phyloP scores from a whole-genome alignment of 192 early-diverging fungal species.

The Podochytrium sp. region DNA sequence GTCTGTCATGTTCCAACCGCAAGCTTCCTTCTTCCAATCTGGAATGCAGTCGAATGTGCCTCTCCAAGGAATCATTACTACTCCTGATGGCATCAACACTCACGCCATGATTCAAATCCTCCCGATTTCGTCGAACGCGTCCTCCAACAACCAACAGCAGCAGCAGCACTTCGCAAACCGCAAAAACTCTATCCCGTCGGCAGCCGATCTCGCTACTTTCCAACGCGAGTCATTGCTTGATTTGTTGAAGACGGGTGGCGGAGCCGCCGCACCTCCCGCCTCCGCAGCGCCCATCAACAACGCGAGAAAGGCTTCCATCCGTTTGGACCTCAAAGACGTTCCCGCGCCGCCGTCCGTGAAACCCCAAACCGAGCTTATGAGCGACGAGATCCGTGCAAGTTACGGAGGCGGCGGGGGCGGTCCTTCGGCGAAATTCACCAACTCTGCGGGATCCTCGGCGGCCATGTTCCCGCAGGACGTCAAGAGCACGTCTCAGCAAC shows the following conservation, averaged over 20 bases:
- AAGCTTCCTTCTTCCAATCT: not conserved
- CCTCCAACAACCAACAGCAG: not conserved
- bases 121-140: not conserved
- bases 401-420: slow-evolving; percentile 26
- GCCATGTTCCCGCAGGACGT: not conserved
- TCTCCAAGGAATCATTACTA: slow-evolving; percentile 28
- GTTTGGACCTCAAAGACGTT: slow-evolving; percentile 6
- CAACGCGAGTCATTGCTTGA: slow-evolving; percentile 19
- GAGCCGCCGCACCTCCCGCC: not conserved
- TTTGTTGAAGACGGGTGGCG: not conserved
- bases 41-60: not conserved
- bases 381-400: slow-evolving; percentile 13
- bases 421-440: slow-evolving; percentile 6
- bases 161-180: not conserved
- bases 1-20: no score
- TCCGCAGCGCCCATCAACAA: not conserved
- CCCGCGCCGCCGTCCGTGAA: slow-evolving; percentile 14
- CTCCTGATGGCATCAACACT: slow-evolving; percentile 19
- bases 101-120: slow-evolving; percentile 31
- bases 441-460: not conserved
- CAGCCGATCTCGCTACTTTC: not conserved
- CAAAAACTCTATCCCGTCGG: not conserved
- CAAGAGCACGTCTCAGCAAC: not conserved
- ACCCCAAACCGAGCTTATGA: not conserved
- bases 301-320: not conserved